Evolutionary conservation across 345 rosid genomes (phyloP).

Genomic region (Geranium brycei): DNA sequence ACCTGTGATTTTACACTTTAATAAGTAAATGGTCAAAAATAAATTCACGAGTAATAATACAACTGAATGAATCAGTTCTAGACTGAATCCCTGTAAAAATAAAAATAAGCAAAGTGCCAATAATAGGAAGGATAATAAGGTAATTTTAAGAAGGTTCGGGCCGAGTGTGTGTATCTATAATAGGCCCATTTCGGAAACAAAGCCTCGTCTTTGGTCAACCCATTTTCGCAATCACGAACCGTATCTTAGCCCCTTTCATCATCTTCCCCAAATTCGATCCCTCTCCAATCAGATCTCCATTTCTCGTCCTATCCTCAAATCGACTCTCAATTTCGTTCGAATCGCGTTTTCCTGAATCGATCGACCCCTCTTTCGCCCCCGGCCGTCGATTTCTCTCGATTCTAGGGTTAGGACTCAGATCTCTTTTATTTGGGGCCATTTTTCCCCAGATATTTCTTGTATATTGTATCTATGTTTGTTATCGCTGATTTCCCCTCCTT

Average conservation of each 20-base stretch:
- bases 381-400: background rate
- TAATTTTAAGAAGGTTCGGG: too few species aligned
- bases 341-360: background rate
- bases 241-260: background rate
- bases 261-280: background rate
- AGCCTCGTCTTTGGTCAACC: too few species aligned
- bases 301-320: background rate
- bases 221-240: background rate
- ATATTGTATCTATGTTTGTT: background rate
- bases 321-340: background rate
- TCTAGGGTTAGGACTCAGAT: background rate
- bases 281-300: too few species aligned
- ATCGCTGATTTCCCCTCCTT: background rate
- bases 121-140: too few species aligned
- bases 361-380: background rate
- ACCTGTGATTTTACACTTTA: too few species aligned
- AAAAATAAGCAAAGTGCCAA: too few species aligned
- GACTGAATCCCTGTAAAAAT: too few species aligned
- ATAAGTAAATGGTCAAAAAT: too few species aligned
- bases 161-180: too few species aligned
- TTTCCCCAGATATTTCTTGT: background rate
- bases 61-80: too few species aligned
- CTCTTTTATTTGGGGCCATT: background rate
- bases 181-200: too few species aligned
- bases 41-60: too few species aligned